Evolutionary conservation across 345 rosid species (phyloP).

Genomic region (Populus tremula): DNA sequence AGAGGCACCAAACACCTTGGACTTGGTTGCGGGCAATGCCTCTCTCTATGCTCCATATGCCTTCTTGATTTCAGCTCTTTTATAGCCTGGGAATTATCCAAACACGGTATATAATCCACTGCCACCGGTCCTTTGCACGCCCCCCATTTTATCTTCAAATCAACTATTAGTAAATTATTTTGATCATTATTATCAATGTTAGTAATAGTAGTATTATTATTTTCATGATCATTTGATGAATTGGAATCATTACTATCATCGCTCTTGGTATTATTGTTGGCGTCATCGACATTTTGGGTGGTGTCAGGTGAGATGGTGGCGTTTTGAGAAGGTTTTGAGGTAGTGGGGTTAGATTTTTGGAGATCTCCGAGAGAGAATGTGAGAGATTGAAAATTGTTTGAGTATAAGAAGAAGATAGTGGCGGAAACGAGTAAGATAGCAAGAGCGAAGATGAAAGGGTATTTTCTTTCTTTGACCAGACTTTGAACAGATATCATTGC

Average conservation of each 20-base stretch:
- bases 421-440: constrained; percentile 38
- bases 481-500: constrained; percentile 43
- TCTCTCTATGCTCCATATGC: constrained; percentile 89
- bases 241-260: neutral
- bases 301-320: constrained; percentile 15
- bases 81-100: constrained; percentile 63
- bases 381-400: constrained; percentile 25
- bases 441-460: constrained; percentile 48
- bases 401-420: constrained; percentile 40
- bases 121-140: constrained; percentile 44
- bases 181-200: neutral
- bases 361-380: constrained; percentile 32
- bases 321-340: constrained; percentile 5
- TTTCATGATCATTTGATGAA: neutral
- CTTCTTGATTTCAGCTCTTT: constrained; percentile 59
- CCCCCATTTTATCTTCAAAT: constrained; percentile 40
- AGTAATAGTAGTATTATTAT: neutral
- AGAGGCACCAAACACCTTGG: constrained; percentile 73
- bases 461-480: constrained; percentile 42
- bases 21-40: constrained; percentile 73
- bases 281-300: neutral
- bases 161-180: neutral
- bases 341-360: constrained; percentile 26
- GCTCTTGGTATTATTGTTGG: neutral
- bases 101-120: constrained; percentile 77